Evolutionary conservation across 345 rosid genomes (phyloP).

Genomic region (Hibiscus syriacus): DNA sequence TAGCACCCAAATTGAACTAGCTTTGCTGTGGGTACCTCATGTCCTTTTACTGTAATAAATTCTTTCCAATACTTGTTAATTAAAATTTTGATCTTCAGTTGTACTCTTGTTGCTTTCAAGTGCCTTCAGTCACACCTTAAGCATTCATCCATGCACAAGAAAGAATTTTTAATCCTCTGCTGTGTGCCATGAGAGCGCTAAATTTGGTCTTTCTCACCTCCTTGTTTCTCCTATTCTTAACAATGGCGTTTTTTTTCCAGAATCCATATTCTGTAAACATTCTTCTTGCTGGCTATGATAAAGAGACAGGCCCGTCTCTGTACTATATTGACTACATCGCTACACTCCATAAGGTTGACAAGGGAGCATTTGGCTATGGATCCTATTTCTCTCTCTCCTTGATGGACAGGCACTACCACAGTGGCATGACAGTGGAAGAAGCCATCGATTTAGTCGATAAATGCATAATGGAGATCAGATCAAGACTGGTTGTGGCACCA

Average conservation of each 20-base stretch:
- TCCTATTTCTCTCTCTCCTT: conserved; percentile 81
- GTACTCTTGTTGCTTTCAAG: background rate
- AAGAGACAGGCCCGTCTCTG: conserved; percentile 83
- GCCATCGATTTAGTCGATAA: conserved; percentile 76
- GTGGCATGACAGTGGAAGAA: conserved; percentile 86
- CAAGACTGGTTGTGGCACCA: conserved; percentile 90
- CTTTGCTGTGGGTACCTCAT: too few relatives aligned
- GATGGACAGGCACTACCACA: conserved; percentile 93
- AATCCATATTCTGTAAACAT: conserved; percentile 85
- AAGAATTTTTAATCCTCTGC: background rate
- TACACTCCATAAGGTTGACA: conserved; percentile 89
- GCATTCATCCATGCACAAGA: background rate
- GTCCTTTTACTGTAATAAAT: too few relatives aligned
- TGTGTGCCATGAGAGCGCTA: background rate
- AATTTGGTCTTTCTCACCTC: background rate
- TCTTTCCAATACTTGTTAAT: too few relatives aligned
- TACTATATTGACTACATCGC: conserved; percentile 96
- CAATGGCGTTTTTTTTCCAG: conserved; percentile 26
- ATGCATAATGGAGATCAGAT: conserved; percentile 82
- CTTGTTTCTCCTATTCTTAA: background rate
- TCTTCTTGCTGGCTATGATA: conserved; percentile 91
- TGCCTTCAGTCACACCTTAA: background rate
- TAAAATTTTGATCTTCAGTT: too few relatives aligned
- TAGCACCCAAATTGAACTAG: too few relatives aligned
- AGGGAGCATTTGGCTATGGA: conserved; percentile 94